Conservation (phyloP, 768 basidiomycete species). For the Boletus sp. region DNA sequence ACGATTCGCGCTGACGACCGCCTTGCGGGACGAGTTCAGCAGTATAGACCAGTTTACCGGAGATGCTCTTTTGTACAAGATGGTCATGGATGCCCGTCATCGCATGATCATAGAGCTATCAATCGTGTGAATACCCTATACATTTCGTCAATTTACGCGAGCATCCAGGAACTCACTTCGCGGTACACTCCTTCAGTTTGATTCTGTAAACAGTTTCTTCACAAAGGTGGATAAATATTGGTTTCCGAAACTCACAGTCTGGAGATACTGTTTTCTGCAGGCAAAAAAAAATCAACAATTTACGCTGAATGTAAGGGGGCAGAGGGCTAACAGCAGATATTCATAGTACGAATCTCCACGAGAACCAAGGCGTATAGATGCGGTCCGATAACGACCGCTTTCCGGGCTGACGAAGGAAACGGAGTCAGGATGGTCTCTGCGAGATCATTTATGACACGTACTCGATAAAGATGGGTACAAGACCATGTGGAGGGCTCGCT, state of each 20-base stretch:
- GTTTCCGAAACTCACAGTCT: conserved; percentile 26
- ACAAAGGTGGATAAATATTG: not conserved
- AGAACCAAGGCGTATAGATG: conserved; percentile 85
- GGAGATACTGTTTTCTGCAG: conserved; percentile 32
- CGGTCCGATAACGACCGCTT: conserved; percentile 54
- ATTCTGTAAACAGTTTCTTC: conserved; percentile 43
- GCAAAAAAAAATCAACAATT: conserved; percentile 1
- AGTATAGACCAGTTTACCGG: conserved; percentile 68
- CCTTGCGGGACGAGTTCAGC: conserved; percentile 73
- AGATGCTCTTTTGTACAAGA: conserved; percentile 64
- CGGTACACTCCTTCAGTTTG: conserved; percentile 74
- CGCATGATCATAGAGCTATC: conserved; percentile 87
- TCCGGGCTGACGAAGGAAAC: conserved; percentile 37
- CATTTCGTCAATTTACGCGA: not conserved
- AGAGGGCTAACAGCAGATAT: conserved; percentile 64
- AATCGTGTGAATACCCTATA: conserved; percentile 1
- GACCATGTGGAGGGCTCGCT: conserved; percentile 62
- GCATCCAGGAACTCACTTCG: conserved; percentile 45
- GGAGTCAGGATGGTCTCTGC: conserved; percentile 9
- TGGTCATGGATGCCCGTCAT: conserved; percentile 79
- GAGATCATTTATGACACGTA: conserved; percentile 34
- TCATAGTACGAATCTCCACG: conserved; percentile 95
- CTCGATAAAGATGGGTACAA: conserved; percentile 86
- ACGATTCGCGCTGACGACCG: conserved; percentile 33
- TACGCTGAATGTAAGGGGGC: not conserved